Conservation (phyloP, 306 rosid species). For the Rosa persica region DNA sequence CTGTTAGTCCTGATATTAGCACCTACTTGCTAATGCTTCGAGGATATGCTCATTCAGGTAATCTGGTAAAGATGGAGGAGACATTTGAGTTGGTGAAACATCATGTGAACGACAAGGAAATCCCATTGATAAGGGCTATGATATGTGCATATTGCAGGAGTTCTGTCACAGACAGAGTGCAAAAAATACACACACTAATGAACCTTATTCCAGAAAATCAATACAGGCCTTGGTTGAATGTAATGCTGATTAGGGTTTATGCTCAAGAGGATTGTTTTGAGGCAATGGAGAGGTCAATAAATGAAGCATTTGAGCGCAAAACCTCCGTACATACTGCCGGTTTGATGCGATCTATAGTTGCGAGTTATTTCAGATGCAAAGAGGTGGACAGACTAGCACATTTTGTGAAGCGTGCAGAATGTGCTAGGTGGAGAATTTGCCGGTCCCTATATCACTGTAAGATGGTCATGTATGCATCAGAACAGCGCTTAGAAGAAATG, state of each 20-base stretch:
- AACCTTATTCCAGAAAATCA: slow-evolving; percentile 59
- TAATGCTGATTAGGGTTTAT: slow-evolving; percentile 60
- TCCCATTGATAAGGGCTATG: slow-evolving; percentile 59
- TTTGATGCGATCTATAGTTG: slow-evolving; percentile 50
- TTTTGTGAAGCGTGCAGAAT: slow-evolving; percentile 64
- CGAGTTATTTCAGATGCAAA: slow-evolving; percentile 60
- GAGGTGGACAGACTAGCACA: slow-evolving; percentile 56
- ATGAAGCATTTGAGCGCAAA: slow-evolving; percentile 67
- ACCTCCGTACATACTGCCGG: slow-evolving; percentile 26
- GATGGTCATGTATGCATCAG: slow-evolving; percentile 68
- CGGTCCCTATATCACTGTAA: slow-evolving; percentile 75
- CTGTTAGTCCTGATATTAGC: slow-evolving; percentile 42
- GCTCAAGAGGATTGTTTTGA: slow-evolving; percentile 60
- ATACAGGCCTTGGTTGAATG: slow-evolving; percentile 78
- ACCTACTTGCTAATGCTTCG: slow-evolving; percentile 71
- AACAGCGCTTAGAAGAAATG: slow-evolving; percentile 57
- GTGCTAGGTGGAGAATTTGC: slow-evolving; percentile 61
- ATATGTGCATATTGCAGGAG: slow-evolving; percentile 81
- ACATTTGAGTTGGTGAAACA: slow-evolving; percentile 47
- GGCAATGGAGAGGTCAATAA: slow-evolving; percentile 63
- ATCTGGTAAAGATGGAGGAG: slow-evolving; percentile 77
- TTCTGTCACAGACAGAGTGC: slow-evolving; percentile 44
- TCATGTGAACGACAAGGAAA: slow-evolving; percentile 35
- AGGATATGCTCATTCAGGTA: slow-evolving; percentile 68
- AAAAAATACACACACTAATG: slow-evolving; percentile 51